Evolutionary conservation across 2,329 filamentous ascomycete species (phyloP).

Genomic region (Sclerotinia glacialis): DNA sequence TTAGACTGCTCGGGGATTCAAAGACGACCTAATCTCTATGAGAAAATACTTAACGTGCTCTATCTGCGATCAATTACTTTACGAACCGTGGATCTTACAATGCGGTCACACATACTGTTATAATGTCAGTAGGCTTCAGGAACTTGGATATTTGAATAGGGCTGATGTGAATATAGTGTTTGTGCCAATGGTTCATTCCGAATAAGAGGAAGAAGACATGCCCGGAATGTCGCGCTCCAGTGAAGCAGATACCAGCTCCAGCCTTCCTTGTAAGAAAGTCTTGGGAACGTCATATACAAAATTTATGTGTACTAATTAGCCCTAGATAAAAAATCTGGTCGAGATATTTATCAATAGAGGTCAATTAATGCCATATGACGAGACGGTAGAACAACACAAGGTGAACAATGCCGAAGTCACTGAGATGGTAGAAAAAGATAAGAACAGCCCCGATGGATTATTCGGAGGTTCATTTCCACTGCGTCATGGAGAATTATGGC

Average conservation of each 20-base stretch:
- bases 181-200: constrained; percentile 41
- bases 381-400: constrained; percentile 60
- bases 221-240: constrained; percentile 62
- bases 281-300: background rate
- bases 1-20: constrained; percentile 35
- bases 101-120: constrained; percentile 75
- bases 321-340: constrained; percentile 61
- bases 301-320: constrained; percentile 18
- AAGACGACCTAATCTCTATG: constrained; percentile 57
- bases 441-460: constrained; percentile 52
- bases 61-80: constrained; percentile 65
- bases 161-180: constrained; percentile 35
- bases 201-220: constrained; percentile 60
- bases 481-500: constrained; percentile 36
- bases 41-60: constrained; percentile 62
- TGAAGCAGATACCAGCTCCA: constrained; percentile 59
- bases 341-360: constrained; percentile 58
- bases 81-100: constrained; percentile 65
- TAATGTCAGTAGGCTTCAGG: constrained; percentile 46
- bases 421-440: constrained; percentile 58
- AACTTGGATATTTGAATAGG: background rate
- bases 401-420: constrained; percentile 58
- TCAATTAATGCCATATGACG: constrained; percentile 60
- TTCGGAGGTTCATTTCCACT: constrained; percentile 54
- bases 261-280: constrained; percentile 55